Evolutionary conservation across 1,284 basidiomycete genomes (phyloP), one percentile per base, ranked within the genome.

Genomic region (Naganishia sp.): DNA sequence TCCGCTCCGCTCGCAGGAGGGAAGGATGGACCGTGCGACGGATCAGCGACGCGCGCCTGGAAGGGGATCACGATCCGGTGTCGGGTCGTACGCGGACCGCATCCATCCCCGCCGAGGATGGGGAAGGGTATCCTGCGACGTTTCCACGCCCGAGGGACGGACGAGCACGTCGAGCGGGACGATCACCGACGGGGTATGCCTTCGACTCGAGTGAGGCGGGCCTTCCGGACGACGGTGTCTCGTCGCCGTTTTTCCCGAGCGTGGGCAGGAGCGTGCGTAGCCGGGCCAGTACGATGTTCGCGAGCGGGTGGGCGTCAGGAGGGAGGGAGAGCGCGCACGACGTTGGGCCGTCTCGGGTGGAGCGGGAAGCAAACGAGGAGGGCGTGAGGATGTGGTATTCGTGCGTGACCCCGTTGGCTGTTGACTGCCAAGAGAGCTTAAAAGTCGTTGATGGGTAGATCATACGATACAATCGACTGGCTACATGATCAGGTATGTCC

Each of bases 371-470:
- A 18, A 43, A 85, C 72, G 86, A 87, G 49, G 94, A 94, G 70
- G 92, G 92, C 39, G 87, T 90, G 56, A 88, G 92, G 44, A 90
- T 94, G 36, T 95, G 92, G 92, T 94, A 94, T 78, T 88, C 89
- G 45, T 91, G 87, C 11, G 92, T 88, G 80, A 86, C 87, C 1
- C 88, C 21, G 21, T 21, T 21, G 21, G 21, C 21, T 21, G 21
- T 87, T 46, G 2, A 3, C 1, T n/a, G 18, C n/a, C 18, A 5
- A 18, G 23, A 25, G 50, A 25, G 16, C 18, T 49, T 21, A 7
- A 16, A 25, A 1, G 16, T 25, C 18, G 46, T 25, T 9, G 16
- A 13, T 21, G n/a, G 16, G 16, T 15, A 74, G 75, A 64, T 75
- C 75, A 6, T 79, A 75, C 61, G 75, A 77, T 18, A 79, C 75